These are phyloP conservation scores for Syzygium oleosum DNA, from an alignment of 345 rosid species.

Conservation along the genomic window DNA sequence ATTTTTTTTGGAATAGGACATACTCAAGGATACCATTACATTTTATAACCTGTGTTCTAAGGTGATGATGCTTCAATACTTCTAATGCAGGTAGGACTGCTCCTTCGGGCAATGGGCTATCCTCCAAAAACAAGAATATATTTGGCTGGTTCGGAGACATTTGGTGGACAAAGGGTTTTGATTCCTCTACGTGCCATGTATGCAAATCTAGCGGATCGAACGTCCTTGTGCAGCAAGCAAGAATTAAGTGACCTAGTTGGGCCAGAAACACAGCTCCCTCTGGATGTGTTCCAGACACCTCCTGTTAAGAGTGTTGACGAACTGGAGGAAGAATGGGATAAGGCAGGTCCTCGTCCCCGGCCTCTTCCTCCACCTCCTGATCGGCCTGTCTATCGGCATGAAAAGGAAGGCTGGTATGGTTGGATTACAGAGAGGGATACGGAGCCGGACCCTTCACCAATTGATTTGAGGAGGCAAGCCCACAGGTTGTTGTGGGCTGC, in stretches of 20 bases:
- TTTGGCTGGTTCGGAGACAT: conserved; percentile 87
- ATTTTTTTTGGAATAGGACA: not conserved
- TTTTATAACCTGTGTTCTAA: not conserved
- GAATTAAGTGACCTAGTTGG: conserved; percentile 76
- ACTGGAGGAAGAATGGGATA: conserved; percentile 80
- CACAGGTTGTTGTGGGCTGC: conserved; percentile 96
- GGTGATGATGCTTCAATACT: conserved; percentile 1
- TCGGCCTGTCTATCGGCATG: conserved; percentile 85
- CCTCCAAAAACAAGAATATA: conserved; percentile 76
- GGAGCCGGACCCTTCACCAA: conserved; percentile 76
- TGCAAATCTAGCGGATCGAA: conserved; percentile 64
- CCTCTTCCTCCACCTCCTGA: conserved; percentile 99
- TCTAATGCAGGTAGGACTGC: conserved; percentile 78
- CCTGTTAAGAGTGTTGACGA: conserved; percentile 51
- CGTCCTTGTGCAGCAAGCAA: conserved; percentile 63
- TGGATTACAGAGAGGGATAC: conserved; percentile 75
- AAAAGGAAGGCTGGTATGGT: conserved; percentile 99
- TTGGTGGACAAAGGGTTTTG: conserved; percentile 91
- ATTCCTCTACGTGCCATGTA: conserved; percentile 94
- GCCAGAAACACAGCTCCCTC: conserved; percentile 66
- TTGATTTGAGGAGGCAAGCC: conserved; percentile 77
- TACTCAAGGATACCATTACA: not conserved
- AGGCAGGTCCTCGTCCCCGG: conserved; percentile 95
- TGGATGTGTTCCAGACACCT: conserved; percentile 31
- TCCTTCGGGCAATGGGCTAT: conserved; percentile 87